Base-by-base conservation (phyloP, 495 filamentous ascomycete genomes). In the Monascus purpureus region DNA sequence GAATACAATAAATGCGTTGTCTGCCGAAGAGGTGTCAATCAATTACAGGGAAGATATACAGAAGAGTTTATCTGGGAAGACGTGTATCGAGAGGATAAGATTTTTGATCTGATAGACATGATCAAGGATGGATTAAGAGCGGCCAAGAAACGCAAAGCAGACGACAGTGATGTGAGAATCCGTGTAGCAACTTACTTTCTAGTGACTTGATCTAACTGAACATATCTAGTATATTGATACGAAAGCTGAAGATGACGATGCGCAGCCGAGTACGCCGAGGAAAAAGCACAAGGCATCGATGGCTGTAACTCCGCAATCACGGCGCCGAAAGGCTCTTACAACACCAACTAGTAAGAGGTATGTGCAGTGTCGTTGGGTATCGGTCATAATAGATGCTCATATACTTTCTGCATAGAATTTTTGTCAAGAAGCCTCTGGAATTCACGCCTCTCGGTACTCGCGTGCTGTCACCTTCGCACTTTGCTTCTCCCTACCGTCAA, bases 371-470 rank as follows among this genome's bases (percentile, higher is more conserved):
- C 17, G 20, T 29, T 27, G 25, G 25, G 15, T 33, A 18, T 17
- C 13, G 12, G 8, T 7, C 2, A 22, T 11, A 6, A 19, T 4
- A 29, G 17, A 4, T 12, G 24, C 8, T 8, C 11, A 2, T 6
- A 25, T 28, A 36, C 15, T 29, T 27, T 32, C 14, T 13, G 19
- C 34, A 40, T 39, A 77, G 73, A 32, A 77, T 95, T 30, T 55
- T 82, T 11, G 63, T 93, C 30, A 97, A 94, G 50, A 93, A 85
- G 39, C 78, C 85, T 4, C 72, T 97, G 24, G 86, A 95, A 50
- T 95, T 95, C 51, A 97, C 90, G 0, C 90, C 90, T 0, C 67
- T 97, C 7, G 84, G 84, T 2, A 96, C 86, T 15, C 76, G 92
- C 23, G 60, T 80, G 15, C 73, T 99, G 31, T 82, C 82, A 8